phyloP scores from a whole-genome alignment of 768 basidiomycete genomes.

The Russula brevipes region DNA sequence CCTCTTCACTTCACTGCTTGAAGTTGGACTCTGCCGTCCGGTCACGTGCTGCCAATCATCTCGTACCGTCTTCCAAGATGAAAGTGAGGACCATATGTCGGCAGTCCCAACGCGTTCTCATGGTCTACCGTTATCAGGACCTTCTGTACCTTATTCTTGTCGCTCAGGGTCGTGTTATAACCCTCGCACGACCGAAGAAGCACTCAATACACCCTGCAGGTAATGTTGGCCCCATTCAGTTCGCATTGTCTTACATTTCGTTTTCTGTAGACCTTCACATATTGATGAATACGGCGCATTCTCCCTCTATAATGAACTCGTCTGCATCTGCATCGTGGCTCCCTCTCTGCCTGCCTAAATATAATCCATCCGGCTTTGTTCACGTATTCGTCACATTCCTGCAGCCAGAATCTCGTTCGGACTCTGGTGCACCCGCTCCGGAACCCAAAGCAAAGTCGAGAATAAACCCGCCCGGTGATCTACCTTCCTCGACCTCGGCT shows the following conservation, averaged over 20 bases:
- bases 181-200: slow-evolving; percentile 82
- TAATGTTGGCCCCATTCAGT: slow-evolving; percentile 30
- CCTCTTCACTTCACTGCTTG: slow-evolving; percentile 76
- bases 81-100: slow-evolving; percentile 45
- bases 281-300: slow-evolving; percentile 83
- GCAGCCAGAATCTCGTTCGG: slow-evolving; percentile 28
- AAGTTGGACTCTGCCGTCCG: slow-evolving; percentile 65
- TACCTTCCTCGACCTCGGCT: not conserved
- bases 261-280: slow-evolving; percentile 73
- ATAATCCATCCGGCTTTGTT: slow-evolving; percentile 82
- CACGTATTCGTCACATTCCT: slow-evolving; percentile 84
- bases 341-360: slow-evolving; percentile 93
- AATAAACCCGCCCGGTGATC: not conserved
- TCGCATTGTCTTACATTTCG: slow-evolving; percentile 1
- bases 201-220: slow-evolving; percentile 95
- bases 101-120: not conserved
- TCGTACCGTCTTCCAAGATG: slow-evolving; percentile 77
- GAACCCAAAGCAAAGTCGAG: slow-evolving; percentile 14
- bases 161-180: slow-evolving; percentile 70
- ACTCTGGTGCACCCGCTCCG: not conserved
- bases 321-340: slow-evolving; percentile 87
- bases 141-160: slow-evolving; percentile 89
- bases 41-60: slow-evolving; percentile 67
- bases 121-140: slow-evolving; percentile 46
- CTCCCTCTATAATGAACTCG: slow-evolving; percentile 72